Percentiles rank a stretch among this genome's conserved stretches.
Conservation (phyloP, 2,329 filamentous ascomycete genomes). For the Penicillium sp. region DNA sequence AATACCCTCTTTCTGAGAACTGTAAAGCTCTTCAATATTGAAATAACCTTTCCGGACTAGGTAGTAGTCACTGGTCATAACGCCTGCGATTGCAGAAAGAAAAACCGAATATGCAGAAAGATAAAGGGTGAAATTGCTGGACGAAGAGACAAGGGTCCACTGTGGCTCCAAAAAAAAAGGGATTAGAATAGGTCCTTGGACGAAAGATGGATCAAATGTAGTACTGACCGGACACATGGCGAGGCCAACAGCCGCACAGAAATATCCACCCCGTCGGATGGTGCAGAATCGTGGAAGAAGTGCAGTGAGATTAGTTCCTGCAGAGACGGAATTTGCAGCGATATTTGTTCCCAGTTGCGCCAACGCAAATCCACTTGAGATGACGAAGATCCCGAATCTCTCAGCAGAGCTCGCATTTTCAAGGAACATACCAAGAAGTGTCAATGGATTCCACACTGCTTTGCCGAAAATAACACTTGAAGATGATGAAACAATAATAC, state of each 20-base stretch:
- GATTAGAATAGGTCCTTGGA: neutral
- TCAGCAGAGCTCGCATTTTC: slow-evolving; percentile 14
- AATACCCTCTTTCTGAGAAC: slow-evolving; percentile 59
- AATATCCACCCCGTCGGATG: slow-evolving; percentile 81
- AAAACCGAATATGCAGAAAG: slow-evolving; percentile 88
- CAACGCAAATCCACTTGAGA: slow-evolving; percentile 68
- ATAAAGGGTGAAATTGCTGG: slow-evolving; percentile 85
- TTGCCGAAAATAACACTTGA: slow-evolving; percentile 15
- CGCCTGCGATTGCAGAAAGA: slow-evolving; percentile 82
- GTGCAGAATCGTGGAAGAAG: slow-evolving; percentile 76
- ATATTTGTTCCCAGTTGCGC: slow-evolving; percentile 84
- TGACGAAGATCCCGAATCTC: slow-evolving; percentile 72
- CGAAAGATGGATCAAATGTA: neutral
- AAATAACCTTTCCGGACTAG: slow-evolving; percentile 77
- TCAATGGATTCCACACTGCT: slow-evolving; percentile 16
- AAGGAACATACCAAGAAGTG: slow-evolving; percentile 14
- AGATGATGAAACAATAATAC: slow-evolving; percentile 17
- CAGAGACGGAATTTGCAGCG: slow-evolving; percentile 79
- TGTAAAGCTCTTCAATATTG: slow-evolving; percentile 76
- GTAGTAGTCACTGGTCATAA: slow-evolving; percentile 85
- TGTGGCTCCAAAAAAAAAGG: neutral
- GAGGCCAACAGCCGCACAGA: slow-evolving; percentile 75
- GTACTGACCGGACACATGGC: slow-evolving; percentile 72
- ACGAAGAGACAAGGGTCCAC: slow-evolving; percentile 69
- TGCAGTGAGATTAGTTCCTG: slow-evolving; percentile 78